These are phyloP conservation scores for Colletotrichum camelliae DNA, from an alignment of 2,329 filamentous ascomycete genomes.

Conservation along the genomic window DNA sequence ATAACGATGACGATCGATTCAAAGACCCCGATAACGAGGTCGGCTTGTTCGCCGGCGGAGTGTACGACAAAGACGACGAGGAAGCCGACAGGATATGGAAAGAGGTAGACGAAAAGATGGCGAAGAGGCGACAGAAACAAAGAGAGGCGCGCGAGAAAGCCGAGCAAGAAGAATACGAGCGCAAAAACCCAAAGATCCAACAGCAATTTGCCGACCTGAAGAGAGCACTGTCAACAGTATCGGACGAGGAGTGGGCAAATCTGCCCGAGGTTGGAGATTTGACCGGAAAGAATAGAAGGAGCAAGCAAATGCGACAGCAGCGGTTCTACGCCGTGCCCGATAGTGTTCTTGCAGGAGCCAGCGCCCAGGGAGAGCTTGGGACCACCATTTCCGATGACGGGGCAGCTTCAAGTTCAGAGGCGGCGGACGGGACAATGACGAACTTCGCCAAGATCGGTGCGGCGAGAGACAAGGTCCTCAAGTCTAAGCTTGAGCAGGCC, in stretches of 20 bases:
- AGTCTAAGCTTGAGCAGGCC: conserved; percentile 91
- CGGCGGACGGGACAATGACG: conserved; percentile 88
- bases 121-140: conserved; percentile 82
- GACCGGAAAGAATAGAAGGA: conserved; percentile 90
- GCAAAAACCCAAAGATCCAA: conserved; percentile 97
- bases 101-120: conserved; percentile 97
- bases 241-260: conserved; percentile 95
- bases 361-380: conserved; percentile 80
- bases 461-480: conserved; percentile 92
- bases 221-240: conserved; percentile 83
- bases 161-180: conserved; percentile 94
- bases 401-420: conserved; percentile 49
- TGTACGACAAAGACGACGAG: conserved; percentile 97
- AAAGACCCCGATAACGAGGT: conserved; percentile 98
- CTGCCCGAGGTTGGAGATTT: conserved; percentile 95
- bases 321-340: conserved; percentile 97
- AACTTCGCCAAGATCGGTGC: conserved; percentile 98
- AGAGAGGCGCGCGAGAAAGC: conserved; percentile 94
- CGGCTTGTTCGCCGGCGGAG: conserved; percentile 91
- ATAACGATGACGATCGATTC: conserved; percentile 80
- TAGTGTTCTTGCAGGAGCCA: conserved; percentile 87
- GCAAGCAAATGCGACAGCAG: conserved; percentile 81
- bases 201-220: conserved; percentile 98
- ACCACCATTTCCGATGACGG: conserved; percentile 89
- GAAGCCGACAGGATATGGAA: conserved; percentile 97